Conservation (phyloP, 2,329 filamentous ascomycete species). For the Geoglossum cookeanum region DNA sequence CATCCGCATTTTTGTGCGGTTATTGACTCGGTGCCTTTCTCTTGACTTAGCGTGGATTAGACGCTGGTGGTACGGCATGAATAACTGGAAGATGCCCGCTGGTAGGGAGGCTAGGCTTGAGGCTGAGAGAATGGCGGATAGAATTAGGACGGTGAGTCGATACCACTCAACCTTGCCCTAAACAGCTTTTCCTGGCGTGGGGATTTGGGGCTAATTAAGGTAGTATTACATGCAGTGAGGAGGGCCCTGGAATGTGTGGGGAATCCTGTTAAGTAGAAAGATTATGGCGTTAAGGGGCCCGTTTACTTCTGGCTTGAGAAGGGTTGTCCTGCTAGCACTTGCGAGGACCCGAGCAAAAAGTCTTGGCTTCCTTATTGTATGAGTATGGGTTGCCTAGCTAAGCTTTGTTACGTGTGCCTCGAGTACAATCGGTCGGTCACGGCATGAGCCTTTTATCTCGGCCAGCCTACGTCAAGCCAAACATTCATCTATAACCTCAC, state of each 20-base stretch:
- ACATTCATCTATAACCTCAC: too few relatives aligned
- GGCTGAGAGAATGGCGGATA: conserved; percentile 12
- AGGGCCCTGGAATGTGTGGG: background rate
- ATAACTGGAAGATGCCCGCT: conserved; percentile 62
- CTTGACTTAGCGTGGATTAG: conserved; percentile 26
- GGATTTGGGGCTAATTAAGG: background rate
- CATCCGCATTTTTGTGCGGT: background rate
- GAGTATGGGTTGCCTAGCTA: too few relatives aligned
- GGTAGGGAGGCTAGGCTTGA: conserved; percentile 12
- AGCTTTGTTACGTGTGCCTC: too few relatives aligned
- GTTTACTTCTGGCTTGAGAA: too few relatives aligned
- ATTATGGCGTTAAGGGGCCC: background rate
- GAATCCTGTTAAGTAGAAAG: background rate
- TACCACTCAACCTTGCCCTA: too few relatives aligned
- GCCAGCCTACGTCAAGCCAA: too few relatives aligned
- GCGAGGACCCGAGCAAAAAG: too few relatives aligned
- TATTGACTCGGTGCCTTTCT: background rate
- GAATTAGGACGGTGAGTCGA: conserved; percentile 25
- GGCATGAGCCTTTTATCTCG: too few relatives aligned
- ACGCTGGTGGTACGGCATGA: conserved; percentile 89
- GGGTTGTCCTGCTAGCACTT: too few relatives aligned
- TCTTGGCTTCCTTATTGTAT: too few relatives aligned
- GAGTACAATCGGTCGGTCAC: too few relatives aligned
- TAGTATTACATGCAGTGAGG: conserved; percentile 3
- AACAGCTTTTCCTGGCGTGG: background rate